Conservation (phyloP, 1,284 basidiomycete species). For the Ceratorhiza oryzae-sativae region DNA sequence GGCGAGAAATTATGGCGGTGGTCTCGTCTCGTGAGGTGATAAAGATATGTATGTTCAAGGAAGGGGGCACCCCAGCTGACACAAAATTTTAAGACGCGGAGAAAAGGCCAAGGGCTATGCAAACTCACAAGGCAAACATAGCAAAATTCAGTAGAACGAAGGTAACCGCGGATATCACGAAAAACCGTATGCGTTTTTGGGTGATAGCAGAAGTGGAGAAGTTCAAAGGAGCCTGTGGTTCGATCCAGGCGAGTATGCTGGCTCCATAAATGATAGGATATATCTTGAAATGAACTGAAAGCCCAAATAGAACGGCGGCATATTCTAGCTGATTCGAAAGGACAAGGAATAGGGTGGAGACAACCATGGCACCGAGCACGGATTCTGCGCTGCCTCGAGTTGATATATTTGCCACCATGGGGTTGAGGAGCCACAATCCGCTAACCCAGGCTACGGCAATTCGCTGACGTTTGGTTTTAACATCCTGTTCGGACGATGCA, state of each 20-base stretch:
- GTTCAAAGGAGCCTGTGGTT: slow-evolving; percentile 42
- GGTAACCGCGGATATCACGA: slow-evolving; percentile 67
- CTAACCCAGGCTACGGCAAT: slow-evolving; percentile 32
- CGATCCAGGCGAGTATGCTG: slow-evolving; percentile 73
- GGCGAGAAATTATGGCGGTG: slow-evolving; percentile 98
- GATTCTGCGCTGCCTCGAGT: slow-evolving; percentile 96
- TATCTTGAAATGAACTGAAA: slow-evolving; percentile 93
- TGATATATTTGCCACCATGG: slow-evolving; percentile 94
- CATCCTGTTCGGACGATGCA: neutral
- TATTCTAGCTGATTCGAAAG: slow-evolving; percentile 62
- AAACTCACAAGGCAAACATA: slow-evolving; percentile 80
- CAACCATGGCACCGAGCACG: slow-evolving; percentile 80
- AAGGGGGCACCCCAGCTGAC: slow-evolving; percentile 92
- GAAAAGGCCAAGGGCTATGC: neutral
- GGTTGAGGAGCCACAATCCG: slow-evolving; percentile 78
- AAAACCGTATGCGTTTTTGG: slow-evolving; percentile 69
- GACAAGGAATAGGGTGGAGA: slow-evolving; percentile 72
- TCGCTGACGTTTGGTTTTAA: neutral
- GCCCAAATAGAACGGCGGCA: slow-evolving; percentile 75
- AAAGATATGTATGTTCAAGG: slow-evolving; percentile 90
- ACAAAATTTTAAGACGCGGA: slow-evolving; percentile 1
- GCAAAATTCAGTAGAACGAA: slow-evolving; percentile 70
- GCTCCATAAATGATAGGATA: slow-evolving; percentile 93
- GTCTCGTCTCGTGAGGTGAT: slow-evolving; percentile 90
- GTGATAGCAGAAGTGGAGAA: slow-evolving; percentile 57